A percentile compares a stretch with the other conserved stretches of the same genome.
Evolutionary conservation across 768 basidiomycete genomes (phyloP).

Genomic region (Collybia mongolica): DNA sequence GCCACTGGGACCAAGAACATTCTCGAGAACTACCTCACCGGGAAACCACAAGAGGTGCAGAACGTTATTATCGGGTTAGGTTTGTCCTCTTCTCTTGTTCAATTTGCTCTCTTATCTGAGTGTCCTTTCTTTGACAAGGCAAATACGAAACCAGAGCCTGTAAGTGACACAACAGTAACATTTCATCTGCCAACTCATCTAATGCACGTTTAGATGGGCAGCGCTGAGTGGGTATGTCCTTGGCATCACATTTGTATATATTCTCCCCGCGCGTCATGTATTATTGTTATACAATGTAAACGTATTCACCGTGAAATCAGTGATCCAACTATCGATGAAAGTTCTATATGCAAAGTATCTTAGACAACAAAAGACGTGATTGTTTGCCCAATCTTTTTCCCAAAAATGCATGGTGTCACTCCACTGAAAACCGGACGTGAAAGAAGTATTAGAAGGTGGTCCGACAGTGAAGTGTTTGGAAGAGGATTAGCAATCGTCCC

Average conservation of each 20-base stretch:
- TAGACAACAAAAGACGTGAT: too few relatives aligned
- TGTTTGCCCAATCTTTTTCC: too few relatives aligned
- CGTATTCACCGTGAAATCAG: not conserved
- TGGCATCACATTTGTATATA: too few relatives aligned
- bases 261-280: not conserved
- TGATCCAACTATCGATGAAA: not conserved
- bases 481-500: too few relatives aligned
- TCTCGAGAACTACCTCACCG: constrained; percentile 64
- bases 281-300: not conserved
- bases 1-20: constrained; percentile 71
- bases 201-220: constrained; percentile 41
- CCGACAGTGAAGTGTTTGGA: too few relatives aligned
- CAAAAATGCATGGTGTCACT: too few relatives aligned
- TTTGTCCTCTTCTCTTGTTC: constrained; percentile 26
- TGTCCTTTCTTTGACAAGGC: constrained; percentile 17
- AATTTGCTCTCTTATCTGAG: not conserved
- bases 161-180: constrained; percentile 21
- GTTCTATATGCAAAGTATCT: too few relatives aligned
- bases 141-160: constrained; percentile 47
- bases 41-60: constrained; percentile 67
- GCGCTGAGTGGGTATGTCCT: constrained; percentile 30
- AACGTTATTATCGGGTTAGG: constrained; percentile 82
- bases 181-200: not conserved
- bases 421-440: too few relatives aligned
- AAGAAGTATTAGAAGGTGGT: too few relatives aligned